These are phyloP conservation scores for Exidia glandulosa DNA, from an alignment of 768 basidiomycete species.

Conservation along the genomic window DNA sequence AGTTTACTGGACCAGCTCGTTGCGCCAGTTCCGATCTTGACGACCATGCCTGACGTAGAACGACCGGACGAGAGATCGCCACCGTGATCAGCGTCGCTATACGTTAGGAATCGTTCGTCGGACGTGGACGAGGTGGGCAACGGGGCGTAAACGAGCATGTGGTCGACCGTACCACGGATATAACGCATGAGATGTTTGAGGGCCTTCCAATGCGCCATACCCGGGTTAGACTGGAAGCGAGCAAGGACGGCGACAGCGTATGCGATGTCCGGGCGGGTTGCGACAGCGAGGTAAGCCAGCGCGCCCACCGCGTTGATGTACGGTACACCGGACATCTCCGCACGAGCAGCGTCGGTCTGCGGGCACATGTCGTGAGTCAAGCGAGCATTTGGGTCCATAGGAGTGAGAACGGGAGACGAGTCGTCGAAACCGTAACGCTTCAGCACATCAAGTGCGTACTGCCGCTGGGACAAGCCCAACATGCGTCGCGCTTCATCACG, in stretches of 20 bases:
- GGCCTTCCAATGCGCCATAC: neutral
- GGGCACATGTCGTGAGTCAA: neutral
- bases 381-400: neutral
- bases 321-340: conserved; percentile 13
- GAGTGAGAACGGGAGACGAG: conserved; percentile 2
- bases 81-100: neutral
- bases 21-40: neutral
- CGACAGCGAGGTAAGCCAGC: conserved; percentile 18
- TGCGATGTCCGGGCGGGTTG: conserved; percentile 29
- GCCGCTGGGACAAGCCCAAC: conserved; percentile 4
- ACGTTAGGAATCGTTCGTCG: conserved; percentile 6
- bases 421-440: conserved; percentile 2
- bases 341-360: conserved; percentile 3
- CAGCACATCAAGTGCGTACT: conserved; percentile 6
- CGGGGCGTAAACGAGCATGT: neutral
- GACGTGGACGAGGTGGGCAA: neutral
- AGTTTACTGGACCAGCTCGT: conserved; percentile 1
- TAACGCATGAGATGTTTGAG: neutral
- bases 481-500: neutral
- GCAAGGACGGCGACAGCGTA: conserved; percentile 19
- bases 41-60: conserved; percentile 3
- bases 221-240: neutral
- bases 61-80: conserved; percentile 2
- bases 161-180: neutral
- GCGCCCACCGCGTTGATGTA: conserved; percentile 16